Evolutionary conservation across 179 eudicot species (phyloP), one percentile per base, ranked within the genome.

Genomic region (Sideroxylon spinosum): DNA sequence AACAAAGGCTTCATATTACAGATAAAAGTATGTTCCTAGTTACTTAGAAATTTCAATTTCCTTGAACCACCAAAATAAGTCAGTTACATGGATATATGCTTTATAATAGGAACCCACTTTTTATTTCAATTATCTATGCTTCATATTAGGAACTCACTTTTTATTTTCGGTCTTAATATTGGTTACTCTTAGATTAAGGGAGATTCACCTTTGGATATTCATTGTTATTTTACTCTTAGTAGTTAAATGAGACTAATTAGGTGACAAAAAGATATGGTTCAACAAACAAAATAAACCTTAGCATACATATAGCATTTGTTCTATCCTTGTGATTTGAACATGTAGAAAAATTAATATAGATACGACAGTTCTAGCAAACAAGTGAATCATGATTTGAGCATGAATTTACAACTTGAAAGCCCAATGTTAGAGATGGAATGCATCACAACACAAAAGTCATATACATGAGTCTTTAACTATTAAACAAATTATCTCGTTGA

Each of bases 401-500:
- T 62, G 62, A 70, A 32, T 67, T 75, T 28, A 46, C 55, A 29
- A 73, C 37, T 65, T 67, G 52, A 55, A 28, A 44, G 55, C 20
- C 53, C 57, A 66, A 52, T 66, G 9, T 57, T 75, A n/a, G 46
- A 48, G 20, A 68, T 29, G 53, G 32, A 67, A 80, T 60, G 25
- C 46, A 57, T 68, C 59, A 74, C 25, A 3, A 44, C 52, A 9
- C 20, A 72, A 0, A 72, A 32, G 11, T 77, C 8, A 74, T 29
- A 16, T 44, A 1, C 9, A 55, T 22, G 28, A 57, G 26, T 73
- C 44, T 70, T 13, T 48, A 73, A 82, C 98, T 89, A 95, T 98
- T 85, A 85, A 92, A 68, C 88, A 78, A 79, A 92, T 85, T 81
- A 96, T 89, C 82, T 95, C 98, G 81, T 95, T 95, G 79, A 91